Evolutionary conservation across 2,329 filamentous ascomycete genomes (phyloP).

Genomic region (Pseudocercospora macadamiae): DNA sequence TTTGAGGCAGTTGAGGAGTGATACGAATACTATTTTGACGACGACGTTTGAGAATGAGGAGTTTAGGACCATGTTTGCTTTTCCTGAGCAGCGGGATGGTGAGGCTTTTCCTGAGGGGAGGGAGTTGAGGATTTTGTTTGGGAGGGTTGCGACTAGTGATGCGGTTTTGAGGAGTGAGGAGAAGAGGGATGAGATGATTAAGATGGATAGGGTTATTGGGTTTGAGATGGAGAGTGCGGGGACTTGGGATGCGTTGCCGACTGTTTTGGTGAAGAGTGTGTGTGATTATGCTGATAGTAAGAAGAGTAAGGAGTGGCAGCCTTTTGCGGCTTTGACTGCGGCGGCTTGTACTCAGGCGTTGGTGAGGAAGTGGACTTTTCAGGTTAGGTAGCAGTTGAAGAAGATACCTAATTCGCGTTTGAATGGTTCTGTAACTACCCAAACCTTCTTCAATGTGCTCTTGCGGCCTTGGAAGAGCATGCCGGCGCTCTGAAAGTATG

Average conservation of each 20-base stretch:
- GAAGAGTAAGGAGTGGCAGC: conserved; percentile 30
- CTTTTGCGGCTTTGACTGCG: conserved; percentile 16
- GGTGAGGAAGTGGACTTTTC: conserved; percentile 1
- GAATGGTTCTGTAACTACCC: too few relatives aligned
- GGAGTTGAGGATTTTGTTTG: neutral
- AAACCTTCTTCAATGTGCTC: too few relatives aligned
- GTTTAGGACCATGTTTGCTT: neutral
- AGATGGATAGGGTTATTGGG: neutral
- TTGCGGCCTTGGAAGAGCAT: too few relatives aligned
- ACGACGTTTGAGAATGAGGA: neutral
- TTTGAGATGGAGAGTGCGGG: conserved; percentile 3
- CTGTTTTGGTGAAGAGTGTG: conserved; percentile 27
- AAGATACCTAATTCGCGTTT: too few relatives aligned
- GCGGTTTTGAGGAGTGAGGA: neutral
- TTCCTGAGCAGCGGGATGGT: neutral
- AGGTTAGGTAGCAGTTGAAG: conserved; percentile 1
- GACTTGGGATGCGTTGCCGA: neutral
- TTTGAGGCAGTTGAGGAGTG: neutral
- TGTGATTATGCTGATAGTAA: conserved; percentile 32
- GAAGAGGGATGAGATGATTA: neutral
- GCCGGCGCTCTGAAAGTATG: too few relatives aligned
- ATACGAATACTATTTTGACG: neutral
- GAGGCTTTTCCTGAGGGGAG: neutral
- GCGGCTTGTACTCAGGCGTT: neutral
- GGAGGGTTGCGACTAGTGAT: conserved; percentile 1